phyloP scores from a whole-genome alignment of 1,284 basidiomycete species.

The Rhodofomes roseus region DNA sequence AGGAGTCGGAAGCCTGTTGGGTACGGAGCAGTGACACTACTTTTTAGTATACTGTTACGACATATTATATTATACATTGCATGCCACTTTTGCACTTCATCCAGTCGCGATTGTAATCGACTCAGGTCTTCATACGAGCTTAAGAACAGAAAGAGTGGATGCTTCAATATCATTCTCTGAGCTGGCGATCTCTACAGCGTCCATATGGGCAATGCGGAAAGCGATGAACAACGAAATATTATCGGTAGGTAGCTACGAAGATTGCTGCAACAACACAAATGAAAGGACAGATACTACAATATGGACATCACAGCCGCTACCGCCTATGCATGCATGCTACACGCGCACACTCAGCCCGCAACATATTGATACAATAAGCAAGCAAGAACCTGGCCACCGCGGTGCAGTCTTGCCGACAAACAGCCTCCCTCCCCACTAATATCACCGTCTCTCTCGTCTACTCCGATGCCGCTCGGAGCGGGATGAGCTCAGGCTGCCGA shows the following conservation, averaged over 20 bases:
- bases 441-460: slow-evolving; percentile 42
- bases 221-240: slow-evolving; percentile 4
- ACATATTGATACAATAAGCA: slow-evolving; percentile 19
- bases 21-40: no score
- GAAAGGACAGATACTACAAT: slow-evolving; percentile 19
- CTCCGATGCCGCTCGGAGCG: slow-evolving; percentile 55
- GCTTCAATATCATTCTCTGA: neutral
- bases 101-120: no score
- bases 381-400: slow-evolving; percentile 15
- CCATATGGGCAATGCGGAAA: slow-evolving; percentile 1
- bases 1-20: neutral
- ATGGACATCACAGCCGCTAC: slow-evolving; percentile 13
- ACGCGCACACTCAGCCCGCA: slow-evolving; percentile 14
- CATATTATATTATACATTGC: no score
- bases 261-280: slow-evolving; percentile 20
- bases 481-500: slow-evolving; percentile 40
- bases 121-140: neutral
- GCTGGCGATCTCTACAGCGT: slow-evolving; percentile 1
- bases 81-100: no score
- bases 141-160: neutral
- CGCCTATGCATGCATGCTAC: slow-evolving; percentile 13
- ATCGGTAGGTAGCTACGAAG: slow-evolving; percentile 9
- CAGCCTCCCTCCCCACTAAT: slow-evolving; percentile 2
- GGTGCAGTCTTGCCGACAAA: slow-evolving; percentile 11
- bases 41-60: no score